Evolutionary conservation across 176 grass and related monocot species (phyloP).

Genomic region (Zizania latifolia): DNA sequence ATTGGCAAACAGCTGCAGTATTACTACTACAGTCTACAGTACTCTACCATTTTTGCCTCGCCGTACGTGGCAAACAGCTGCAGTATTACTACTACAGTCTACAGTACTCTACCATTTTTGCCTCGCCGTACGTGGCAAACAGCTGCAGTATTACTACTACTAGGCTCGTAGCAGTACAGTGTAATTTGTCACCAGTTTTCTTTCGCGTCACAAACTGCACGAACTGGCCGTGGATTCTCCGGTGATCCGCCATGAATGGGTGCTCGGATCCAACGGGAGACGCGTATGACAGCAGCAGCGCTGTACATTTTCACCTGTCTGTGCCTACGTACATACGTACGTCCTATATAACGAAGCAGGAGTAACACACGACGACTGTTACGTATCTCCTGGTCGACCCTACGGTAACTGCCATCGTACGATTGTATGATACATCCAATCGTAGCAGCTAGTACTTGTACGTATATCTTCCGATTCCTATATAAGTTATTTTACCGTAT

Average conservation of each 20-base stretch:
- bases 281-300: neutral
- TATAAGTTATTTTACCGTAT: no score
- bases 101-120: neutral
- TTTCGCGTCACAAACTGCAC: no score
- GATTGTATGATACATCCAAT: no score
- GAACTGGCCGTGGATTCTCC: neutral
- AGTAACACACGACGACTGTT: neutral
- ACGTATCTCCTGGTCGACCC: neutral
- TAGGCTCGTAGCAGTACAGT: no score
- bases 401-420: no score
- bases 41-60: neutral
- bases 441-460: neutral
- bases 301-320: neutral
- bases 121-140: neutral
- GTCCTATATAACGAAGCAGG: neutral
- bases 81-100: neutral
- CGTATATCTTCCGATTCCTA: no score
- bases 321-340: neutral
- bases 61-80: no score
- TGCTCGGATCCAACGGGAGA: neutral
- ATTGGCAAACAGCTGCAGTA: neutral
- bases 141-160: no score
- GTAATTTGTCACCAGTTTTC: no score
- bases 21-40: neutral
- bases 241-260: neutral